Conservation (phyloP, 192 early-diverging fungal genomes). For the Allomyces macrogynus region DNA sequence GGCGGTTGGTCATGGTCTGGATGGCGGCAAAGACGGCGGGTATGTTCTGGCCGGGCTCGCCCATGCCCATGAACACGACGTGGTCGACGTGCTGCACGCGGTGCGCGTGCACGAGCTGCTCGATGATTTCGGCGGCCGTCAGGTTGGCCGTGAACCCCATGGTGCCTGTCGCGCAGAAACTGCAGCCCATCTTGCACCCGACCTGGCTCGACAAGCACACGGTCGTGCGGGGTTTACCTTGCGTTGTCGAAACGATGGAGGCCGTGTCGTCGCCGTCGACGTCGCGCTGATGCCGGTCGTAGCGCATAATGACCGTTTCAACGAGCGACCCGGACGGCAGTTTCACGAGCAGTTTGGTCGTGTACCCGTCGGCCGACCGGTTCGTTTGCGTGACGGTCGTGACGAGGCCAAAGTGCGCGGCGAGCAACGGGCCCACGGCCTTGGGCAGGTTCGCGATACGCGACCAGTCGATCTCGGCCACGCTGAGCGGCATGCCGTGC, state of each 20-base stretch:
- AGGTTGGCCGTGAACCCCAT: not conserved
- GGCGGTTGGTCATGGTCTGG: not conserved
- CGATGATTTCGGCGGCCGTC: not conserved
- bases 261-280: not conserved
- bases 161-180: constrained; percentile 1
- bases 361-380: not conserved
- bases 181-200: constrained; percentile 4
- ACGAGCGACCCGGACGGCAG: constrained; percentile 1
- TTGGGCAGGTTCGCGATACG: not conserved
- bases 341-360: constrained; percentile 1
- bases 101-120: constrained; percentile 1
- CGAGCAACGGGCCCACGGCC: not conserved
- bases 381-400: not conserved
- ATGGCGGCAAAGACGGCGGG: constrained; percentile 1
- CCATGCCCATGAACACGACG: constrained; percentile 3
- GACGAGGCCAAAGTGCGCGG: not conserved
- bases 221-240: not conserved
- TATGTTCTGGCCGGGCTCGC: not conserved
- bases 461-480: not conserved
- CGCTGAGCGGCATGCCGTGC: not conserved
- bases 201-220: not conserved
- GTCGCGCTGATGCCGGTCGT: not conserved
- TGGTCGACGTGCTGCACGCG: not conserved
- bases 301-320: constrained; percentile 3
- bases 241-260: not conserved